Percentiles rank a stretch among this genome's conserved stretches.
phyloP scores from a whole-genome alignment of 2,329 filamentous ascomycete genomes.

The Ophiosphaerella narmari region DNA sequence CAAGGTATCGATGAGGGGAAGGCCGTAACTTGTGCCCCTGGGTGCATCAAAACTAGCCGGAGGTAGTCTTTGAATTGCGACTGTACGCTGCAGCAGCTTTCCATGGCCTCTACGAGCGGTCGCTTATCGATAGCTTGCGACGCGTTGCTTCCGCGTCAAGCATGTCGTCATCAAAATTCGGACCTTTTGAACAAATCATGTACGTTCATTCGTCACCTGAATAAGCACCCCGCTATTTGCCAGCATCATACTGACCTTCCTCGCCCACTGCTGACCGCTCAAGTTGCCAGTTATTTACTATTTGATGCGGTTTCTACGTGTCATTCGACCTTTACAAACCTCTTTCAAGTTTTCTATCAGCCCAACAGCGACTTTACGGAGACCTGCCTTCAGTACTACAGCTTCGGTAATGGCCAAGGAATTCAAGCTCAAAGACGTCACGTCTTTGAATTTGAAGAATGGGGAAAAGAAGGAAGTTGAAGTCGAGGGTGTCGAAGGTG shows the following conservation, averaged over 20 bases:
- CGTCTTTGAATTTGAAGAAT: slow-evolving; percentile 73
- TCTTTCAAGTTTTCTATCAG: slow-evolving; percentile 20
- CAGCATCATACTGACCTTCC: slow-evolving; percentile 5
- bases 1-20: too few species aligned
- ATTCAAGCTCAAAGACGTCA: slow-evolving; percentile 73
- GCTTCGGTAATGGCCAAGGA: slow-evolving; percentile 51
- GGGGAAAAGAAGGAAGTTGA: slow-evolving; percentile 88
- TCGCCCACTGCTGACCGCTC: not conserved
- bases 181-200: slow-evolving; percentile 9
- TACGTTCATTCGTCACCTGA: not conserved
- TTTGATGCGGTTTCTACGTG: slow-evolving; percentile 35
- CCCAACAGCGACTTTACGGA: slow-evolving; percentile 18
- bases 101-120: not conserved
- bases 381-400: slow-evolving; percentile 32
- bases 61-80: too few species aligned
- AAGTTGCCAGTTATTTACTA: not conserved
- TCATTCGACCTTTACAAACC: slow-evolving; percentile 28
- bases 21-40: too few species aligned
- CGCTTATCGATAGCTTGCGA: not conserved
- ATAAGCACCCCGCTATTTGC: slow-evolving; percentile 8
- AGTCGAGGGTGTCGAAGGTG: slow-evolving; percentile 84
- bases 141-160: not conserved
- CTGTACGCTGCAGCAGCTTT: too few species aligned
- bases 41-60: too few species aligned
- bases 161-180: slow-evolving; percentile 6